Base-by-base conservation (phyloP, 441 rosid genomes). In the Syzygium malaccense region DNA sequence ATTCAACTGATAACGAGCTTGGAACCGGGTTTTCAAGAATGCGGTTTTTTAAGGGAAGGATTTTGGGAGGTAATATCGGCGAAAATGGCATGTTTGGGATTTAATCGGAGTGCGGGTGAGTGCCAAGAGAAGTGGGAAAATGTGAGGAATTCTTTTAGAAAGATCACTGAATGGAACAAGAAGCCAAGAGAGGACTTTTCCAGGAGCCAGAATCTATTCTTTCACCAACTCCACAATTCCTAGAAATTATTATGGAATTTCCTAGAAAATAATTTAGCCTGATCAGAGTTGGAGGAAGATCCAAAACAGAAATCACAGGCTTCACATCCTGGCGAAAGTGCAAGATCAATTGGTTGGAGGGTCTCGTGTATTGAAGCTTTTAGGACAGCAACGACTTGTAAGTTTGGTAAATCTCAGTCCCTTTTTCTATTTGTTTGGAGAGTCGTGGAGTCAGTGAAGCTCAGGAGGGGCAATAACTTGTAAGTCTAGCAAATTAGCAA, bases 21-120 rank as follows among this genome's bases (percentile, higher is more conserved):
- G 91, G 94, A 92, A 54, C 53, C 89, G 54, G 89, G 92, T 75
- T 91, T 92, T 86, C 90, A 89, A 80, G 94, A 92, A 37, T 85
- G 32, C 86, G 92, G 90, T 56, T 71, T 85, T 55, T 88, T 91
- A 28, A 79, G 83, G n/a, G 89, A 91, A 85, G 88, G 86, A n/a
- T 8, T 92, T 23, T 93, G 94, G 96, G 93, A 91, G 85, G 93
- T 92, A 86, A 91, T 93, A 80, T 90, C 92, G 15, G 90, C 85
- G 41, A 92, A 91, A 88, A 93, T 94, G 95, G 89, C 85, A 49
- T 86, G 90, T 32, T 79, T 92, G 89, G 94, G 95, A 18, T 89
- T 91, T 85, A 91, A 91, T 41, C 88, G 91, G 55, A 91, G 71
- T 85, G 87, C 87, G 25, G 68, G 54, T 55, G 93, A 92, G 80